Conservation (phyloP, 768 basidiomycete species). For the Pulveroboletus sp. region DNA sequence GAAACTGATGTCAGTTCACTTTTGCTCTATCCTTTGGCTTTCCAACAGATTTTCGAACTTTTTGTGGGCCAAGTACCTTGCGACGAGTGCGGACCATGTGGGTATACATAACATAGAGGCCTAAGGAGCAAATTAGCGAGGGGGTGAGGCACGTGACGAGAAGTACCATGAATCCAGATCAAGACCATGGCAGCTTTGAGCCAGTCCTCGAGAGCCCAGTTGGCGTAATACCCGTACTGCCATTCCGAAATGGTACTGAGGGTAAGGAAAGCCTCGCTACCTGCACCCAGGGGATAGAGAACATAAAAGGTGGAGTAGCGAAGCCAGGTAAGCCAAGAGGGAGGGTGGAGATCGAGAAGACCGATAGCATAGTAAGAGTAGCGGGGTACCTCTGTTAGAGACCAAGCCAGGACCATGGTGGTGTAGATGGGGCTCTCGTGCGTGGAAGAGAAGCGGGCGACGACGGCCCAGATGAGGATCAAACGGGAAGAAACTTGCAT, state of each 20-base stretch:
- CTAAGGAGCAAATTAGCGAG: slow-evolving; percentile 21
- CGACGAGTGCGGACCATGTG: slow-evolving; percentile 57
- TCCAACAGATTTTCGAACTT: slow-evolving; percentile 30
- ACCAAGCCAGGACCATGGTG: slow-evolving; percentile 92
- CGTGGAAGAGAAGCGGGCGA: slow-evolving; percentile 35
- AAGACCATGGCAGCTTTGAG: slow-evolving; percentile 57
- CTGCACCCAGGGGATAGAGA: slow-evolving; percentile 91
- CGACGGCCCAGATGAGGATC: slow-evolving; percentile 82
- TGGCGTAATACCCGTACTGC: slow-evolving; percentile 35
- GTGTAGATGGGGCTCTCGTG: slow-evolving; percentile 76
- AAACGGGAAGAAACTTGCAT: slow-evolving; percentile 81
- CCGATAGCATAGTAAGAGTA: slow-evolving; percentile 81
- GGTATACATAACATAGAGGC: slow-evolving; percentile 51
- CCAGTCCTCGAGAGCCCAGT: slow-evolving; percentile 56
- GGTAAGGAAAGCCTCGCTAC: slow-evolving; percentile 83
- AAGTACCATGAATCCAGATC: slow-evolving; percentile 87
- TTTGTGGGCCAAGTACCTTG: slow-evolving; percentile 44
- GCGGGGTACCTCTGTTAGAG: slow-evolving; percentile 84
- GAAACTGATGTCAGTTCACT: slow-evolving; percentile 6
- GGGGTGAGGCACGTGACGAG: neutral
- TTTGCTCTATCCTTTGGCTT: slow-evolving; percentile 32
- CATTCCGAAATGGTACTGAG: slow-evolving; percentile 65
- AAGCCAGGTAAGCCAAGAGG: slow-evolving; percentile 61
- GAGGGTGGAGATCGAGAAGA: slow-evolving; percentile 47
- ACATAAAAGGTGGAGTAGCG: slow-evolving; percentile 94